A percentile compares a stretch with the other conserved stretches of the same genome.
These are phyloP conservation scores for Trichomonascaceae sp. DNA, from an alignment of 1,139 yeast genomes.

Conservation along the genomic window DNA sequence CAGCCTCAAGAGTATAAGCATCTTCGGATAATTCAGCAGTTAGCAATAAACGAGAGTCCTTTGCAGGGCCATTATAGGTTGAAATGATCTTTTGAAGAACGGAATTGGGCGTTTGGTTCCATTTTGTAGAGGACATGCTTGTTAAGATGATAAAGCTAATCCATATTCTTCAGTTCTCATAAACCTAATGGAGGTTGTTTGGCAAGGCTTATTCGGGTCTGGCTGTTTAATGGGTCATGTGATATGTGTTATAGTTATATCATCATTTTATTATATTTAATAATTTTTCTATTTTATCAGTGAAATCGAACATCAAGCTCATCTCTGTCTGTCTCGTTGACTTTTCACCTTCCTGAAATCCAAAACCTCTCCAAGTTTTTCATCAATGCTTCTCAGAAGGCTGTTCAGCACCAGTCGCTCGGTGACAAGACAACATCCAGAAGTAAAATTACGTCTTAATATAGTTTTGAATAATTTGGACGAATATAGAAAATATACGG, in stretches of 20 bases:
- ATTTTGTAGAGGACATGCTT: neutral
- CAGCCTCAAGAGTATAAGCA: neutral
- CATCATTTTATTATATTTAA: too few relatives aligned
- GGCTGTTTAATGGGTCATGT: too few relatives aligned
- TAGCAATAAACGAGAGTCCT: neutral
- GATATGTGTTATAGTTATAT: too few relatives aligned
- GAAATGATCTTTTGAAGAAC: neutral
- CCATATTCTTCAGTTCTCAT: too few relatives aligned
- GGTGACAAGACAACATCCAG: conserved; percentile 3
- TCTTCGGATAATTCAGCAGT: neutral
- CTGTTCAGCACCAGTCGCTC: neutral
- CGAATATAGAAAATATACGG: conserved; percentile 6
- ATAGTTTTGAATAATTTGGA: conserved; percentile 5
- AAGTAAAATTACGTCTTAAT: neutral
- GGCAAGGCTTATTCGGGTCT: too few relatives aligned
- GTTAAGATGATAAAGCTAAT: neutral
- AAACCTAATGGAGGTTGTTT: too few relatives aligned
- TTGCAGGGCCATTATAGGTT: neutral
- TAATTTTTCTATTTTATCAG: too few relatives aligned
- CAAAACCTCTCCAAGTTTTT: neutral
- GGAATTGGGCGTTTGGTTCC: neutral
- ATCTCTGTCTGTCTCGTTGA: too few relatives aligned
- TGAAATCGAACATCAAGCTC: too few relatives aligned
- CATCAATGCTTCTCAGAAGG: neutral
- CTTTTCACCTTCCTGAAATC: too few relatives aligned